These are phyloP conservation scores for Trichosporon sp. DNA, from an alignment of 1,284 basidiomycete species.

Conservation along the genomic window DNA sequence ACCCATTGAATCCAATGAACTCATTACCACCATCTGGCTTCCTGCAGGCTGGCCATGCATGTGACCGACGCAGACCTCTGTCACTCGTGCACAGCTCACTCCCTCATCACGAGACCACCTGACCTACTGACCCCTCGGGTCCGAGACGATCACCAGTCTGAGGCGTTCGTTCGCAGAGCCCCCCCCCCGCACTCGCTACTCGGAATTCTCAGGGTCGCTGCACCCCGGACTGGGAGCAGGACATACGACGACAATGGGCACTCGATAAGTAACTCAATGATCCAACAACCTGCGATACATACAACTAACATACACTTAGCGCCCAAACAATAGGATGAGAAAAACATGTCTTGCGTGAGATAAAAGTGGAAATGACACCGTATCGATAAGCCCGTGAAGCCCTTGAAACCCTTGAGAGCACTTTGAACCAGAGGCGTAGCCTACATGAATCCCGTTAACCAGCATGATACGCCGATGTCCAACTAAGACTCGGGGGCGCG, in stretches of 20 bases:
- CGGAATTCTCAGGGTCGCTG: no score
- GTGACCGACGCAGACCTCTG: not conserved
- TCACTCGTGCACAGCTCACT: not conserved
- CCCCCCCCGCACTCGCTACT: not conserved
- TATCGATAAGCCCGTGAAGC: not conserved
- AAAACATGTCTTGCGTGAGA: not conserved
- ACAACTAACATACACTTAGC: constrained; percentile 19
- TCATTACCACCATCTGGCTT: not conserved
- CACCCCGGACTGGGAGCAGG: not conserved
- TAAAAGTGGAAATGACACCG: constrained; percentile 5
- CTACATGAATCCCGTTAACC: not conserved
- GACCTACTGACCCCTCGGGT: not conserved
- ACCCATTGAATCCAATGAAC: constrained; percentile 8
- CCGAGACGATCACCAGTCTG: not conserved
- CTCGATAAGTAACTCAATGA: not conserved
- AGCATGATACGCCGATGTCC: not conserved
- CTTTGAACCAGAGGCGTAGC: not conserved
- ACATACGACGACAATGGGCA: not conserved
- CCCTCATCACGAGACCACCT: not conserved
- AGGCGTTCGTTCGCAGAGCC: not conserved
- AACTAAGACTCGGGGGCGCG: constrained; percentile 10
- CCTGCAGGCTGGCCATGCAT: not conserved
- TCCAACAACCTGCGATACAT: not conserved
- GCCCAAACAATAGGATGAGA: constrained; percentile 10
- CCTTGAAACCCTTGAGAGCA: not conserved